Base-by-base conservation (phyloP, 805 yeast genomes). In the Lipomyces sp. region DNA sequence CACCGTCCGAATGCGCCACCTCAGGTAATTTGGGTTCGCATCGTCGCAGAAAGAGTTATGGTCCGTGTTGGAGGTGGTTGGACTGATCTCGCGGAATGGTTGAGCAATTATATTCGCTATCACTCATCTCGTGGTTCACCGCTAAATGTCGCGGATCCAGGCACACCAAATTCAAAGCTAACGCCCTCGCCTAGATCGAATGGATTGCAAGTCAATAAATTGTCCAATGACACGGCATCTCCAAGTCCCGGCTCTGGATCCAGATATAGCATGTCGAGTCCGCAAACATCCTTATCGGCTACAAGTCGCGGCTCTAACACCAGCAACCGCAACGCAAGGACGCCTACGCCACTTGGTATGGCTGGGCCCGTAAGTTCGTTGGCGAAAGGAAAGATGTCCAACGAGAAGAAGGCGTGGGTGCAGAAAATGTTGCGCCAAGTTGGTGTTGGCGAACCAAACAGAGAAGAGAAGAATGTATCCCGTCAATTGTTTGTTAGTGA, bases 31-130 rank as follows among this genome's bases (percentile, higher is more conserved):
- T 70, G 73, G 73, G 73, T 70, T 3, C 64, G 73, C 42, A 70
- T 70, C 35, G 66, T 70, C 39, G 69, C 72, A 13, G 73, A 70
- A 57, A 55, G 73, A 11, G 73, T 70, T 42, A 70, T 70, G 73
- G 73, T 70, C 4, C 69, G 73, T 2, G 73, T 70, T 11, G 72
- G 73, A 15, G 73, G 73, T 33, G 73, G 73, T 8, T 70, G 72
- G 69, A 70, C 73, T 2, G 73, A 70, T 55, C 55, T 70, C n/a
- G 67, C 73, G 1, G 73, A 70, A 37, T 70, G 73, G 73, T 64
- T 70, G 7, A 53, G 58, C 37, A 70, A 70, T 51, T 67, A 64
- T 29, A 60, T 65, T 8, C 53, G 68, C 10, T 62, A 70, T 59
- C 67, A 70, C 58, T 54, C 67, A 13, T 32, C 37, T 5, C n/a